Evolutionary conservation across 2,329 filamentous ascomycete genomes (phyloP).

Genomic region (Pseudocercospora musae): DNA sequence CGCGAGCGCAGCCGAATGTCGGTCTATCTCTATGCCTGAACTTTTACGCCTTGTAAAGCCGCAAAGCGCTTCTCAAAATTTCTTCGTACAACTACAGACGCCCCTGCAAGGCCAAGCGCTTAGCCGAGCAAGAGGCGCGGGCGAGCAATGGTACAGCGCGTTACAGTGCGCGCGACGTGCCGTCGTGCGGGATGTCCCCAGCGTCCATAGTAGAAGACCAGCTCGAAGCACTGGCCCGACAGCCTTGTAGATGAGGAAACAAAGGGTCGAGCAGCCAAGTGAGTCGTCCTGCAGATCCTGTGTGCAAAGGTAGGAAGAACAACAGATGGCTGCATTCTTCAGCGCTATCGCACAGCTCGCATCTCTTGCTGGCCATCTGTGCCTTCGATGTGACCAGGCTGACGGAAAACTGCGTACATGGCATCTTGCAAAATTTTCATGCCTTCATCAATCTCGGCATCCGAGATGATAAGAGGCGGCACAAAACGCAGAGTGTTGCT

Average conservation of each 20-base stretch:
- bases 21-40: background rate
- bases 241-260: background rate
- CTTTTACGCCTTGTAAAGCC: background rate
- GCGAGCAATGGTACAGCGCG: background rate
- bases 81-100: background rate
- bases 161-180: background rate
- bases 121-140: background rate
- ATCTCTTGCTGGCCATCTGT: conserved; percentile 48
- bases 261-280: background rate
- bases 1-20: background rate
- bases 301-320: background rate
- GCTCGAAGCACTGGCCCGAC: background rate
- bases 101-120: background rate
- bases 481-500: conserved; percentile 91
- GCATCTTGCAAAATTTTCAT: conserved; percentile 71
- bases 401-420: conserved; percentile 54
- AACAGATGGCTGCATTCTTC: background rate
- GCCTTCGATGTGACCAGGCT: conserved; percentile 35
- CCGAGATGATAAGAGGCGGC: conserved; percentile 76
- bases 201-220: background rate
- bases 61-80: too few relatives aligned
- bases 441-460: conserved; percentile 75
- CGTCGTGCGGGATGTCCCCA: background rate
- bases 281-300: background rate
- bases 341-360: conserved; percentile 18